Evolutionary conservation across 108 stramenopile species (phyloP), one percentile per base, ranked within the genome.

Genomic region (Cylindrotheca fusiformis): DNA sequence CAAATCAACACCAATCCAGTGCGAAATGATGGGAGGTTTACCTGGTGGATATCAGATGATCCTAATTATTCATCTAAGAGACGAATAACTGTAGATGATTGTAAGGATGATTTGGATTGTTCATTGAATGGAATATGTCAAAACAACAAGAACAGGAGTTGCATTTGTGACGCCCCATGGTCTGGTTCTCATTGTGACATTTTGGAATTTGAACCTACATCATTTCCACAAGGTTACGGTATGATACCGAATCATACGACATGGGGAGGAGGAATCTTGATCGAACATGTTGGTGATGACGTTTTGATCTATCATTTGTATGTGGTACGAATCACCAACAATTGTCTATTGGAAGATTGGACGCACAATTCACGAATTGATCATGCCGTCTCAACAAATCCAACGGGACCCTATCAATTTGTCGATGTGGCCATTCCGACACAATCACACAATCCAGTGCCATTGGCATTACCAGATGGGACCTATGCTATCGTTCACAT

Each of bases 401-500:
- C 29, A 2, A 23, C 45, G 1, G 58, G 58, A 29, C 58, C 58
- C 8, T 59, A 59, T 31, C 21, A 1, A 24, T 59, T 59, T 23
- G n/a, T 23, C 18, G 58, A 59, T 23, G 30, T 59, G 32, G 58
- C 58, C 17, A 59, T 59, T 18, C 24, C 24, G 18, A 33, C 31
- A 22, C 46, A 48, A 48, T 26, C 58, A 22, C 58, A 59, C 30
- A 59, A 59, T 59, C 58, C 58, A 4, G 28, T 24, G 17, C 8
- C 58, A 18, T 18, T 59, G n/a, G 23, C 21, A 17, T 29, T 59
- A 21, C 19, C 28, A 18, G 58, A 59, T 59, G 58, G 58, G 24
- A 59, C 58, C 2, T 59, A 59, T 59, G 58, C 58, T n/a, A 59
- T 59, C 23, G 32, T 59, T 59, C 58, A 59, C 30, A 59, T 59